Evolutionary conservation across 163 green algal genomes (phyloP), one percentile per base, ranked within the genome.

Genomic region (Chlamydomonas reinhardtii): DNA sequence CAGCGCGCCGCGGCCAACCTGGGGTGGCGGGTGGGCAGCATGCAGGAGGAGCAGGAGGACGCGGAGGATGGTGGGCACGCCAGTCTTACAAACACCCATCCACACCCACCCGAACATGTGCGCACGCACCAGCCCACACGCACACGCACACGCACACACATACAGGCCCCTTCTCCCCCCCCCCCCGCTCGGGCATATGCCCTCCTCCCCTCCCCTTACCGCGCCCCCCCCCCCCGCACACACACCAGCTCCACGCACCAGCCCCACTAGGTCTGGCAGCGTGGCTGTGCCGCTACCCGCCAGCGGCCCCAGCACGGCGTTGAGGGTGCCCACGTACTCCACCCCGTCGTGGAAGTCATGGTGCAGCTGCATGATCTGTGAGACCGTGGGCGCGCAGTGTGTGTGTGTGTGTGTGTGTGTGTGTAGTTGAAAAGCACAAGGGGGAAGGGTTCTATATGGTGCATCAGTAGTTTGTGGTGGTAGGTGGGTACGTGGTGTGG

Each of bases 1-100:
- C 29, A 96, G 86, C 32, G 91, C 92, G 35, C 81, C 69, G 4
- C 78, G 91, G 66, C 92, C 94, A 4, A 94, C 87, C 76, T 84
- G 76, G 35, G 29, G 2, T 0, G 4, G 35, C 2, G 29, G 4
- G 9, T 27, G 61, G 6, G 61, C 65, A 72, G n/a, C n/a, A n/a
- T n/a, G n/a, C n/a, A n/a, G n/a, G n/a, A n/a, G n/a, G n/a, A n/a
- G n/a, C n/a, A n/a, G n/a, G n/a, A n/a, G n/a, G n/a, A n/a, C n/a
- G n/a, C n/a, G n/a, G n/a, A n/a, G n/a, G n/a, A n/a, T n/a, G n/a
- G n/a, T n/a, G n/a, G n/a, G n/a, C n/a, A n/a, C n/a, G n/a, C n/a
- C 29, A 72, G 19, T 4, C 27, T 17, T n/a, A 11, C 65, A 72
- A 17, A n/a, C 27, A 72, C 65, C 37, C 65, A 72, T 27, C 6